Evolutionary conservation across 2,329 filamentous ascomycete species (phyloP), one percentile per base, ranked within the genome.

Genomic region (Epicoccum sorghinum): DNA sequence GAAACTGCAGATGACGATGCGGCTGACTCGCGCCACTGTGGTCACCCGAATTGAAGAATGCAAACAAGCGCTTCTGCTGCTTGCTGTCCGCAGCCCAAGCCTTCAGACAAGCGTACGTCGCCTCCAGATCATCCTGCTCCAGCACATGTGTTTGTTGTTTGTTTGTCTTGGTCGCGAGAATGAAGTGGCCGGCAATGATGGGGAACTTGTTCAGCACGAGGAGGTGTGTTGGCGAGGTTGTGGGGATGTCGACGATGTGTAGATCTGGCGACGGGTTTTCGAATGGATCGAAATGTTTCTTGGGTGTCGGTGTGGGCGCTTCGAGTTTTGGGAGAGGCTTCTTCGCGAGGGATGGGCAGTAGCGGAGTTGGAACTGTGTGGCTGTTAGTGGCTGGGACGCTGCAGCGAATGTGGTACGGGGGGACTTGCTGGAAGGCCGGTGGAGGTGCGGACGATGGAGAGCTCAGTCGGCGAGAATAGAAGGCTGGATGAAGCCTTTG

Each of bases 171-270:
- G 89, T 91, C 0, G 85, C 83, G 42, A 91, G 80, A 61, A 91
- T 89, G 68, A 89, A 89, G 74, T 91, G 89, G 64, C 86, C 81
- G 0, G 83, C 82, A 30, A 89, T 86, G 43, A 91, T 75, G 43
- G 89, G 87, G 64, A 89, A 91, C 72, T 91, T 91, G 78, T 91
- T 91, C 36, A 91, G 77, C 1, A 91, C 84, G 37, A 91, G 79
- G 54, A 82, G 80, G 71, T 91, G 88, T 7, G 77, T 71, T 0
- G 83, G 77, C 23, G 69, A 57, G 5, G 48, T 46, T 3, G 56
- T 55, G 1, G 74, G 77, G 7, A 89, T 66, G 13, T 81, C 71
- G 38, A 86, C 73, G 33, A 87, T 77, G 51, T 88, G 80, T 8
- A 83, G 76, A 4, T 80, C 77, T 3, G 77, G 65, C 0, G 80